Percentiles rank a stretch among this genome's conserved stretches.
Conservation (phyloP, 177 flowering plant species). For the Vitis hybrid region DNA sequence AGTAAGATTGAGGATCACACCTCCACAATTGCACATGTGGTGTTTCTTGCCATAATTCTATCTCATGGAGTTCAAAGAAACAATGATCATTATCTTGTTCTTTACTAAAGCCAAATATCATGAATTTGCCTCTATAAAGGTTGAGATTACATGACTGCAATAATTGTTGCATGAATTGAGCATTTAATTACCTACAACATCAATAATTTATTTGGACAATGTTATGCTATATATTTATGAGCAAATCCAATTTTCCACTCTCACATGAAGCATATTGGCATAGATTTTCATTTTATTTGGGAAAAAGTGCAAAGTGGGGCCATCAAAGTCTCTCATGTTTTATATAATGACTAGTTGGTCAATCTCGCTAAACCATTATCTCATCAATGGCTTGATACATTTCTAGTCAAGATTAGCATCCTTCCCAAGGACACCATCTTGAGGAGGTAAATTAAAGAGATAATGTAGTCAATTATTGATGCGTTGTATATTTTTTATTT, state of each 20-base stretch:
- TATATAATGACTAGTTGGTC: no score
- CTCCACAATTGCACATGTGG: no score
- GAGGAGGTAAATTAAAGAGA: not conserved
- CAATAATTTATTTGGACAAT: not conserved
- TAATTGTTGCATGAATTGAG: not conserved
- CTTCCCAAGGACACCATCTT: no score
- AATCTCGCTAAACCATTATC: not conserved
- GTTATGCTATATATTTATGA: no score
- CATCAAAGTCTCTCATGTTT: no score
- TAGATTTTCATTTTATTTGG: no score
- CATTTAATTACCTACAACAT: not conserved
- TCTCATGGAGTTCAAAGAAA: not conserved
- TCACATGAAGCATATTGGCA: no score
- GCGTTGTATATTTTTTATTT: no score
- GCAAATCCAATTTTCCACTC: no score
- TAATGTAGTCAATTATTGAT: not conserved
- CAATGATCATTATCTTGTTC: not conserved
- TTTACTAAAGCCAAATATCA: not conserved
- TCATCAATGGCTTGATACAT: not conserved
- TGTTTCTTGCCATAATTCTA: no score
- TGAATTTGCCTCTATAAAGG: not conserved
- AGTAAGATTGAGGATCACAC: not conserved
- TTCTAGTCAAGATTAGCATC: no score
- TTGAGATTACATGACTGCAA: conserved; percentile 1
- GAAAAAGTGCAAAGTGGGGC: no score